Evolutionary conservation across 306 rosid species (phyloP).

Genomic region (Citrullus mucosospermus): DNA sequence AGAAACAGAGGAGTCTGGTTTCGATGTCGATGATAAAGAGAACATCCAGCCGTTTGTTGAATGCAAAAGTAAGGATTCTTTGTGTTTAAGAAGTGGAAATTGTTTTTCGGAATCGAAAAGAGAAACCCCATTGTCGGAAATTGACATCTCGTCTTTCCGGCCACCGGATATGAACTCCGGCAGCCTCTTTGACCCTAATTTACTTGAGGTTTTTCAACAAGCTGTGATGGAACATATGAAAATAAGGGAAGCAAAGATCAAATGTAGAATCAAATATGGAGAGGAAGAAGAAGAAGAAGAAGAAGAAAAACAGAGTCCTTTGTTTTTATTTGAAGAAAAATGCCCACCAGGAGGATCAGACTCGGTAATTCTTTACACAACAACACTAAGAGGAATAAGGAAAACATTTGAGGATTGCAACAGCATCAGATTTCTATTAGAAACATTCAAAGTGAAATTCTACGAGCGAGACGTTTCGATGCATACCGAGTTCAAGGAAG

Average conservation of each 20-base stretch:
- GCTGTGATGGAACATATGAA: slow-evolving; percentile 39
- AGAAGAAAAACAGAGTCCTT: slow-evolving; percentile 20
- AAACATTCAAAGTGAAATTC: slow-evolving; percentile 56
- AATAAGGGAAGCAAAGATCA: slow-evolving; percentile 33
- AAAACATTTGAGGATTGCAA: slow-evolving; percentile 79
- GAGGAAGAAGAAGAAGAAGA: slow-evolving; percentile 7
- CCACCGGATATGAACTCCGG: slow-evolving; percentile 62
- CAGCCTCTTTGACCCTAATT: slow-evolving; percentile 69
- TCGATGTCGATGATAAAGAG: slow-evolving; percentile 48
- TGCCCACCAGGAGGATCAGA: slow-evolving; percentile 65
- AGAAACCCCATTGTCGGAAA: slow-evolving; percentile 21
- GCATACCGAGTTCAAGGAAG: slow-evolving; percentile 65
- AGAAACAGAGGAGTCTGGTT: slow-evolving; percentile 11
- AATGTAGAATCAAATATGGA: slow-evolving; percentile 6
- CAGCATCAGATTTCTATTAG: slow-evolving; percentile 54
- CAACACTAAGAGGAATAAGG: slow-evolving; percentile 58
- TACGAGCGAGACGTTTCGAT: slow-evolving; percentile 71
- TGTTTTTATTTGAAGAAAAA: slow-evolving; percentile 36
- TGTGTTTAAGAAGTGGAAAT: slow-evolving; percentile 15
- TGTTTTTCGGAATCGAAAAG: background rate
- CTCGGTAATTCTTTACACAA: slow-evolving; percentile 64
- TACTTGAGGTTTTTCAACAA: slow-evolving; percentile 49
- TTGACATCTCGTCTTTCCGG: slow-evolving; percentile 41
- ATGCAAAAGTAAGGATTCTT: background rate
- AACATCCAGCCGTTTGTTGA: slow-evolving; percentile 29